Base-by-base conservation (phyloP, 83 land plant genomes). In the Picea mariana region DNA sequence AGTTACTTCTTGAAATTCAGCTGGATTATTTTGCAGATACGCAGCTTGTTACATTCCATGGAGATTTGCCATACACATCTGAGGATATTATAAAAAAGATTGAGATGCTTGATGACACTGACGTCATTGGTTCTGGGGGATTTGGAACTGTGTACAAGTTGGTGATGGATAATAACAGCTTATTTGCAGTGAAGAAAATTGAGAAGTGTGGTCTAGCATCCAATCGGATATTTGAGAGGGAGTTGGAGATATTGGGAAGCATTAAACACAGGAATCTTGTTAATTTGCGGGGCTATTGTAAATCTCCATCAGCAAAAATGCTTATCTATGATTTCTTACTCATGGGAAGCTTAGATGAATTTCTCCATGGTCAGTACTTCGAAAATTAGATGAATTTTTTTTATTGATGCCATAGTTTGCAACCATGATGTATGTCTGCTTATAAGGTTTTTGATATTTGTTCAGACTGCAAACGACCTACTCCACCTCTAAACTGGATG, bases 71-170 rank as follows among this genome's bases (percentile, higher is more conserved):
- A 66, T 97, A 95, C 42, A 79, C 98, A 11, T 89, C 96, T 26
- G 82, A 78, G 79, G 95, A 95, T 58, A 92, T 97, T 20, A 79
- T 92, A 59, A 93, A 86, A 64, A 93, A 82, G 87, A 86, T 97
- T n/a, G 99, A 95, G 78, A 40, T 84, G 69, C 98, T 97, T 72
- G 93, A 87, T 49, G 95, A 93, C 64, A 90, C 83, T 27, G 93
- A 93, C 83, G 85, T 97, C 73, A 91, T 97, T 23, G 99, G 99
- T 5, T 90, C 96, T 38, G 99, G 99, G 59, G 99, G 99, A 62
- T 97, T 89, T 91, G 99, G 99, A 17, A 95, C 96, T 23, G 98
- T 95, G 26, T 97, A 95, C 85, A 89, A 91, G 78, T 88, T 97
- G 88, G 89, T 92, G 38, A 97, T 95, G 99, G 97, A 92, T 81